These are phyloP conservation scores for Apiospora hydei DNA, from an alignment of 2,329 filamentous ascomycete species.

Conservation along the genomic window DNA sequence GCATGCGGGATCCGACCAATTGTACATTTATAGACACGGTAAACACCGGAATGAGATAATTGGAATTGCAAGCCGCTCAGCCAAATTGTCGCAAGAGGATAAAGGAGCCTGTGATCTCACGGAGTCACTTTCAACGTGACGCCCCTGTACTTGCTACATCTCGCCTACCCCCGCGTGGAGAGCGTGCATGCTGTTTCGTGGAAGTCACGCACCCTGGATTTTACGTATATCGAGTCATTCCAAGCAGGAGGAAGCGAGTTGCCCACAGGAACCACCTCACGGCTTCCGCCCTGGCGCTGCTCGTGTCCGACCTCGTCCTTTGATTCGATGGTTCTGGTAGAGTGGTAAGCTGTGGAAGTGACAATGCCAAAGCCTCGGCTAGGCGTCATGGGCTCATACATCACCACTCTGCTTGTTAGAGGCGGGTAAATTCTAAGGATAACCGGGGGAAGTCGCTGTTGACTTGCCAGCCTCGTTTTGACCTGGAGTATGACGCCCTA, in stretches of 20 bases:
- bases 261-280: background rate
- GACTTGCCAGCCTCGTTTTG: background rate
- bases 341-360: background rate
- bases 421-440: background rate
- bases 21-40: constrained; percentile 30
- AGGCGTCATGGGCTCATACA: background rate
- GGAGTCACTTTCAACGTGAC: background rate
- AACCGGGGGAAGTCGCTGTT: background rate
- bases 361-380: background rate
- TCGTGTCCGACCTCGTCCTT: background rate
- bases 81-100: background rate
- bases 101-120: background rate
- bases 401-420: background rate
- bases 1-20: constrained; percentile 21
- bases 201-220: no score
- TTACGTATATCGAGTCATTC: background rate
- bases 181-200: background rate
- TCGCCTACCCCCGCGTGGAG: background rate
- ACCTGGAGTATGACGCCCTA: background rate
- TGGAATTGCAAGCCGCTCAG: background rate
- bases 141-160: background rate
- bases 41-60: constrained; percentile 28
- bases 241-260: background rate
- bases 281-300: background rate
- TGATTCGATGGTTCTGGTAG: background rate